These are phyloP conservation scores for Crithidia bombi DNA, from an alignment of 208 protist species.

Conservation along the genomic window DNA sequence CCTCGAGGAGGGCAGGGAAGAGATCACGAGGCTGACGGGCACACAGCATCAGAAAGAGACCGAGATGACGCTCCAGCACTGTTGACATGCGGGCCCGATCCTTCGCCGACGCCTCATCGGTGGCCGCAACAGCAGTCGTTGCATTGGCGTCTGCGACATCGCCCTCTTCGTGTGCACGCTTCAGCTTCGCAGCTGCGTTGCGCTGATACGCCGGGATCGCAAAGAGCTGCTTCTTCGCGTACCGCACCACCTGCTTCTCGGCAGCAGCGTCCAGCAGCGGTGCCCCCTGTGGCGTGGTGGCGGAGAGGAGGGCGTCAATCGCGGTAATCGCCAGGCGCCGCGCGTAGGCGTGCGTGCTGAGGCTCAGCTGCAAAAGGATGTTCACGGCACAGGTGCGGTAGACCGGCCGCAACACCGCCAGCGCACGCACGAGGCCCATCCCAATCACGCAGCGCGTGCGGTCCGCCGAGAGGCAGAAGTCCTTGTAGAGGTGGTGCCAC, in stretches of 20 bases:
- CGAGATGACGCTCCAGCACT: slow-evolving; percentile 60
- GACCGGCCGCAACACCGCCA: slow-evolving; percentile 54
- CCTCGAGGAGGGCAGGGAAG: slow-evolving; percentile 64
- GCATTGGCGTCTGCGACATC: slow-evolving; percentile 16
- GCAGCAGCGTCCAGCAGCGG: slow-evolving; percentile 48
- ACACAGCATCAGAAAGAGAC: slow-evolving; percentile 81
- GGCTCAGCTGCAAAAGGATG: slow-evolving; percentile 63
- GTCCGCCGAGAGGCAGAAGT: slow-evolving; percentile 68
- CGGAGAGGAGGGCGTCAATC: slow-evolving; percentile 48
- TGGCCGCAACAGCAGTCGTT: background rate
- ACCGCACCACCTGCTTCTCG: slow-evolving; percentile 60
- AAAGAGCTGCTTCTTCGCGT: slow-evolving; percentile 70
- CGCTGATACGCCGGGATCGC: slow-evolving; percentile 53
- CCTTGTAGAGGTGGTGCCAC: slow-evolving; percentile 73
- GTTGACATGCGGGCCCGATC: slow-evolving; percentile 34
- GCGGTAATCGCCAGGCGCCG: slow-evolving; percentile 63
- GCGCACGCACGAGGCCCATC: slow-evolving; percentile 52
- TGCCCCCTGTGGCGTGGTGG: slow-evolving; percentile 9
- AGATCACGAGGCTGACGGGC: slow-evolving; percentile 68
- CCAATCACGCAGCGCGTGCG: slow-evolving; percentile 64
- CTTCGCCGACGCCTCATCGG: slow-evolving; percentile 33
- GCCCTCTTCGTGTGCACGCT: slow-evolving; percentile 22
- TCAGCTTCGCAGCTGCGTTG: slow-evolving; percentile 16
- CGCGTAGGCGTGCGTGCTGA: slow-evolving; percentile 51
- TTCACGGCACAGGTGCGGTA: slow-evolving; percentile 70